phyloP scores from a whole-genome alignment of 164 flowering plant genomes.

The Kingdonia uniflora region DNA sequence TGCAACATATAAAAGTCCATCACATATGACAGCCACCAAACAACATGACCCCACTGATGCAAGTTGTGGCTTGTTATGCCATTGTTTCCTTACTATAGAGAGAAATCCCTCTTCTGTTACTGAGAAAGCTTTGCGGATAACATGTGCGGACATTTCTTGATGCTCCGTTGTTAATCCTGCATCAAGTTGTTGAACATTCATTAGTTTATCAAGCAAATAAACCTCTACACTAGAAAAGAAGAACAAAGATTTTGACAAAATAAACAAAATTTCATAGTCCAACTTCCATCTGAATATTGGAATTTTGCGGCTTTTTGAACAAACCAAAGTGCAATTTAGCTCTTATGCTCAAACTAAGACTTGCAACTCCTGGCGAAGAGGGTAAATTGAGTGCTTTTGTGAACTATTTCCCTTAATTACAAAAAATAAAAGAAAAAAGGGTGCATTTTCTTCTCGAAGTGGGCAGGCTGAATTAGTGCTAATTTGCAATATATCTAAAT shows the following conservation, averaged over 20 bases:
- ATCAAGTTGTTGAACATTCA: slow-evolving; percentile 15
- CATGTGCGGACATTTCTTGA: slow-evolving; percentile 55
- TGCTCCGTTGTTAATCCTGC: slow-evolving; percentile 63
- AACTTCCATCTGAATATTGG: background rate
- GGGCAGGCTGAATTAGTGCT: no score
- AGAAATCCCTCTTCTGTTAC: slow-evolving; percentile 78
- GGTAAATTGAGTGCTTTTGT: no score
- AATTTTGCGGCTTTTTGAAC: no score
- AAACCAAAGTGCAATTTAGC: no score
- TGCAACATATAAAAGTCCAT: slow-evolving; percentile 65
- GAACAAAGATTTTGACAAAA: background rate
- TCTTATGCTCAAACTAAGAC: no score
- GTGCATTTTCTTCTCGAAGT: no score
- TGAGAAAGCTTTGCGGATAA: slow-evolving; percentile 54
- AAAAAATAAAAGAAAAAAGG: no score
- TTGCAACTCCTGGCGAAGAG: no score
- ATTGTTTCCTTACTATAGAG: slow-evolving; percentile 47
- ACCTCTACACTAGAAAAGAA: no score
- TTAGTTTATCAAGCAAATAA: no score
- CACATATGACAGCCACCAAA: slow-evolving; percentile 71
- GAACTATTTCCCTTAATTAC: no score
- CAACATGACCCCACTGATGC: slow-evolving; percentile 95
- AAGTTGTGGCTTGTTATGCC: slow-evolving; percentile 57
- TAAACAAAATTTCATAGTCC: background rate
- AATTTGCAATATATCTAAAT: no score